Conservation (phyloP, 2,329 filamentous ascomycete species). For the Phaeomoniella chlamydospora region DNA sequence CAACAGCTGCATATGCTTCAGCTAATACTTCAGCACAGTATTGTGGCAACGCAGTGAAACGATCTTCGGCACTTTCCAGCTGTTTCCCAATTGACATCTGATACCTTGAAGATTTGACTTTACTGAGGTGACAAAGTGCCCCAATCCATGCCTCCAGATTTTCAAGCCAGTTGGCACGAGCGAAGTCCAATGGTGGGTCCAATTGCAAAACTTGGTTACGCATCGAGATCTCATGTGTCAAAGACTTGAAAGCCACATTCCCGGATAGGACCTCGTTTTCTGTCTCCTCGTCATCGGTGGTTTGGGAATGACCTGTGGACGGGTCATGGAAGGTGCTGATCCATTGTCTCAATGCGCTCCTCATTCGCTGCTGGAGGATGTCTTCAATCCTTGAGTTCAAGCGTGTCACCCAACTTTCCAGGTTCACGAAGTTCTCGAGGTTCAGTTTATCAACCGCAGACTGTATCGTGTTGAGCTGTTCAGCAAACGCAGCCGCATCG, state of each 20-base stretch:
- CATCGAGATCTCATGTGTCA: constrained; percentile 91
- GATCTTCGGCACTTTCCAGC: constrained; percentile 43
- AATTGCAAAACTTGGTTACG: constrained; percentile 95
- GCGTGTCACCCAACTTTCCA: constrained; percentile 75
- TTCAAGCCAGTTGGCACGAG: constrained; percentile 82
- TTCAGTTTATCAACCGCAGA: constrained; percentile 91
- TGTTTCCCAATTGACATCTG: constrained; percentile 64
- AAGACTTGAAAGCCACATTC: constrained; percentile 27
- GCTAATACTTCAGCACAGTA: constrained; percentile 68
- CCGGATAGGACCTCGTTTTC: constrained; percentile 18
- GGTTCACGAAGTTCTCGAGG: constrained; percentile 87
- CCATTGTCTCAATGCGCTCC: constrained; percentile 73
- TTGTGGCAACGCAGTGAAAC: constrained; percentile 73
- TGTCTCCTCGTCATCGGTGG: constrained; percentile 9
- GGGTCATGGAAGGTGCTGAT: constrained; percentile 58
- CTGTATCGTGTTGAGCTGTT: constrained; percentile 73
- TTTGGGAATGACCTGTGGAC: constrained; percentile 5
- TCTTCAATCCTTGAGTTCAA: constrained; percentile 77
- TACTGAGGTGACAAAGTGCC: constrained; percentile 78
- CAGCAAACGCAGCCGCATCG: constrained; percentile 62
- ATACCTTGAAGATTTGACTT: constrained; percentile 89
- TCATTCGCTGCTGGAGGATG: constrained; percentile 68
- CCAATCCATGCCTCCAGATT: constrained; percentile 91
- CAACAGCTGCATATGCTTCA: constrained; percentile 68
- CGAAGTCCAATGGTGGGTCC: constrained; percentile 82